A percentile compares a stretch with the other conserved stretches of the same genome.
phyloP scores from a whole-genome alignment of 139 green algal genomes.

The Asterochloris erici region DNA sequence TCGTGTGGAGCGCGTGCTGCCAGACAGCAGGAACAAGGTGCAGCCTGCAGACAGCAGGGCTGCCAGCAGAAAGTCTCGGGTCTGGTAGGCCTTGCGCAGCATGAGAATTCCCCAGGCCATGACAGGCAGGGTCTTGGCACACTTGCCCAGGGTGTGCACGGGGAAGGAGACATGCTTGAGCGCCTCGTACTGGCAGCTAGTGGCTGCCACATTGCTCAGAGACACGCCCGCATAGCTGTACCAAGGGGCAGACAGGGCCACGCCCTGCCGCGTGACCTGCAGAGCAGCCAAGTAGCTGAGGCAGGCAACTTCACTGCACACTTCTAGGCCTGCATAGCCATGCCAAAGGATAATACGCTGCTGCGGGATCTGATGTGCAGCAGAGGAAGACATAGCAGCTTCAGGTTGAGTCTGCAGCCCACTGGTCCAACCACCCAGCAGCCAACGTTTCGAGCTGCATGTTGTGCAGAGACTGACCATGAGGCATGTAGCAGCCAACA shows the following conservation, averaged over 20 bases:
- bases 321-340: not conserved
- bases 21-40: constrained; percentile 75
- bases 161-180: constrained; percentile 97
- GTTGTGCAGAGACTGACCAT: constrained; percentile 19
- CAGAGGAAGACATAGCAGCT: not conserved
- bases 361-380: not conserved
- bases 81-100: constrained; percentile 79
- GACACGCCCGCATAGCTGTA: constrained; percentile 69
- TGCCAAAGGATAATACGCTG: not conserved
- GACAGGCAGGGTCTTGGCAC: constrained; percentile 96
- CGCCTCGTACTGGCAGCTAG: constrained; percentile 97
- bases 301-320: not conserved
- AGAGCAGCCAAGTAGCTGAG: not conserved
- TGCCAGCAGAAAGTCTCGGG: constrained; percentile 76
- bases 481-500: constrained; percentile 50
- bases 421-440: too few relatives aligned
- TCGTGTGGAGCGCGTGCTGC: not conserved
- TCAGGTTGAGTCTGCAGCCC: too few relatives aligned
- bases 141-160: constrained; percentile 93
- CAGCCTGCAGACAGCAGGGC: constrained; percentile 79
- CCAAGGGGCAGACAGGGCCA: constrained; percentile 56
- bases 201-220: constrained; percentile 94
- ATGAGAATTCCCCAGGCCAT: constrained; percentile 97
- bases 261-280: constrained; percentile 30
- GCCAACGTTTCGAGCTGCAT: too few relatives aligned